Base-by-base conservation (phyloP, 2,329 filamentous ascomycete genomes). In the Colletotrichum spaethianum region DNA sequence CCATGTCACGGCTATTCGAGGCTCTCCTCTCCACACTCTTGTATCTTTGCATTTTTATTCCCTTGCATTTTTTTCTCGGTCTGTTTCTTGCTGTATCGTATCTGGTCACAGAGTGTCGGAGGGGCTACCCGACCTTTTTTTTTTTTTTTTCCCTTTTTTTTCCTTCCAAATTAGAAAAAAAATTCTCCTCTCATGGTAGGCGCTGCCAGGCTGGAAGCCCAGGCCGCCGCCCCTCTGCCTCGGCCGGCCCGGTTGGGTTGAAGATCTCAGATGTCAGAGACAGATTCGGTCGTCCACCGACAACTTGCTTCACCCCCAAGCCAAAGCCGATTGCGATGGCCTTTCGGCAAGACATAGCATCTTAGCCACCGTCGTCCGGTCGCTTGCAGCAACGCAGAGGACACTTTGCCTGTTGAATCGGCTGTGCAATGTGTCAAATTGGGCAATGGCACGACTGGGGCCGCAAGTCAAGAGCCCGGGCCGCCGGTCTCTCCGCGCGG, bases 1-100 rank as follows among this genome's bases (percentile, higher is more conserved):
- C 9, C 55, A 60, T 53, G 33, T 46, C 36, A 70, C 70, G 70
- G 70, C 70, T 73, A 73, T 73, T 71, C 60, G 70, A 73, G 67
- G 70, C 67, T 73, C 67, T 69, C 48, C 46, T 70, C 53, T 62
- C 70, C 70, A 71, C 67, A 71, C 33, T 40, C 20, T 26, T n/a
- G 36, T 46, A 31, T 46, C 20, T 16, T 26, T 7, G 46, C n/a
- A 36, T 61, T n/a, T 61, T 16, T 23, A 40, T n/a, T n/a, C n/a
- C n/a, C n/a, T n/a, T n/a, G n/a, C n/a, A n/a, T 31, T 12, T 31
- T 38, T 31, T n/a, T 28, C 31, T 38, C 44, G 66, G 57, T 68
- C 31, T 68, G 23, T 46, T 59, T 69, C 46, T 26, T 44, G 62
- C 48, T 44, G 44, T 48, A 56, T 64, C 31, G 60, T 42, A 42